Evolutionary conservation across 495 filamentous ascomycete genomes (phyloP).

Genomic region (Penicillium angulare): DNA sequence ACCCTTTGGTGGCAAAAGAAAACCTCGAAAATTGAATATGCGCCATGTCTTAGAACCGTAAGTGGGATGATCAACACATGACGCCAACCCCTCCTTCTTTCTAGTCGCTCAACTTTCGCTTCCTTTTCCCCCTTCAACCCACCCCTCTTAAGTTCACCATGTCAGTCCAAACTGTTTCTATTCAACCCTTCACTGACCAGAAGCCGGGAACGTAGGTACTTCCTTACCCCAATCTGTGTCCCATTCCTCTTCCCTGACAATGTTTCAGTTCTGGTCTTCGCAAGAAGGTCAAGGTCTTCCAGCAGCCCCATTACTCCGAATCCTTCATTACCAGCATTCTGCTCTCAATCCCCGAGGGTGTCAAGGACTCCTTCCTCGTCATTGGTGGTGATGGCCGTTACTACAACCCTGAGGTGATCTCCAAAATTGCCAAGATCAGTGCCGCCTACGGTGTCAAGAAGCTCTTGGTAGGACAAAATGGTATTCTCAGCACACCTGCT

Average conservation of each 20-base stretch:
- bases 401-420: conserved; percentile 94
- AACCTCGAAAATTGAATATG: not conserved
- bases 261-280: conserved; percentile 82
- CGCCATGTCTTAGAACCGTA: not conserved
- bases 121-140: conserved; percentile 8
- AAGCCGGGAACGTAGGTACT: conserved; percentile 98
- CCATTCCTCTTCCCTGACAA: conserved; percentile 19
- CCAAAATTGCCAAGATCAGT: conserved; percentile 95
- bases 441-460: conserved; percentile 99
- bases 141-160: conserved; percentile 40
- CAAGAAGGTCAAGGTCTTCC: conserved; percentile 98
- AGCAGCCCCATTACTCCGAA: conserved; percentile 92
- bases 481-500: conserved; percentile 93
- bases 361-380: conserved; percentile 81
- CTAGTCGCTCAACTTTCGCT: conserved; percentile 28
- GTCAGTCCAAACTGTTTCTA: conserved; percentile 71
- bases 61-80: conserved; percentile 33
- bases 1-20: not conserved
- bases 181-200: conserved; percentile 86
- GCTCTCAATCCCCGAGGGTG: conserved; percentile 94
- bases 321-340: conserved; percentile 91
- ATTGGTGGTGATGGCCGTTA: conserved; percentile 97
- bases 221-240: conserved; percentile 5
- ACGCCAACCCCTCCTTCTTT: conserved; percentile 22
- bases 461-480: conserved; percentile 90